phyloP scores from a whole-genome alignment of 148 eudicot genomes.

The Vaccinium corymbosum region DNA sequence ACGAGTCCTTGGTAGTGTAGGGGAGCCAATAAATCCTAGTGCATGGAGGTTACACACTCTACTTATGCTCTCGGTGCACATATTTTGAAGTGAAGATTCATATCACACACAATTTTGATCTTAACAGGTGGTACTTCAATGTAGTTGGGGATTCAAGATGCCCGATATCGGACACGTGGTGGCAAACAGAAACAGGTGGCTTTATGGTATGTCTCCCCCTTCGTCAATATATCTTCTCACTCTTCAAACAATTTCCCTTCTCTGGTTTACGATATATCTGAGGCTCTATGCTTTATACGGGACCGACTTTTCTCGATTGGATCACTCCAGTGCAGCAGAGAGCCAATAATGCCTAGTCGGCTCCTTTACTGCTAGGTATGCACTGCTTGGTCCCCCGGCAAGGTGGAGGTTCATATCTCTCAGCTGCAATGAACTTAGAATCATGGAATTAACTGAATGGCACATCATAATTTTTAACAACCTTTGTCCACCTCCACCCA shows the following conservation, averaged over 20 bases:
- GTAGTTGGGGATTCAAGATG: conserved; percentile 89
- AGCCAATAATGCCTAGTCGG: not conserved
- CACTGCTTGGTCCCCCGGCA: not conserved
- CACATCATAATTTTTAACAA: conserved; percentile 1
- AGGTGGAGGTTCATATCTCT: not conserved
- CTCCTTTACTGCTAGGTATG: conserved; percentile 4
- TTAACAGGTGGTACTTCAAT: conserved; percentile 83
- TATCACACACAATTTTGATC: not conserved
- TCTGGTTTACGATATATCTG: not conserved
- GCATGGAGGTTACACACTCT: conserved; percentile 79
- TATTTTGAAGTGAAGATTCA: conserved; percentile 9
- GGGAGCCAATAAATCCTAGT: conserved; percentile 99
- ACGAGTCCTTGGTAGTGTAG: conserved; percentile 96
- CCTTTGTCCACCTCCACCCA: not conserved
- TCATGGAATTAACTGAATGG: not conserved
- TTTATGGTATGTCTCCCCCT: conserved; percentile 59
- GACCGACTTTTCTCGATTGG: not conserved
- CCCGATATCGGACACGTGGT: conserved; percentile 99
- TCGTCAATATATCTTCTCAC: not conserved
- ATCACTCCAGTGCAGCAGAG: not conserved
- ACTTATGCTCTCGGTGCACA: not conserved
- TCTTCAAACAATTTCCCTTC: not conserved
- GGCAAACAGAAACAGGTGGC: conserved; percentile 99
- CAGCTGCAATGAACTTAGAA: conserved; percentile 10
- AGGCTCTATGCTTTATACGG: not conserved